Evolutionary conservation across 2,329 filamentous ascomycete species (phyloP).

Genomic region (Venturia pyrina): DNA sequence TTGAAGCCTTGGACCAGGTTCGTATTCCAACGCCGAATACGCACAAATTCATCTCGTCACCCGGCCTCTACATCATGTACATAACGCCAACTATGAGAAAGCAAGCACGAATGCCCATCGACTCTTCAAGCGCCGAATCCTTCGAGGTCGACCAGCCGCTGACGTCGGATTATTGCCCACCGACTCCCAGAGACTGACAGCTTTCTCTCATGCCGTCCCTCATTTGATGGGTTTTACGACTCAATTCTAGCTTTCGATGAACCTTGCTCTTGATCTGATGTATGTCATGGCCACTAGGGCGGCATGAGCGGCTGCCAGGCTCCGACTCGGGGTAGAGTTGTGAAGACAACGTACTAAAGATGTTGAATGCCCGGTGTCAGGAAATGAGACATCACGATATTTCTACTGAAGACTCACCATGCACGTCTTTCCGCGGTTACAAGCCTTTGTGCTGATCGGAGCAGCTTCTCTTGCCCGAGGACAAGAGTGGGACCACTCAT

Average conservation of each 20-base stretch:
- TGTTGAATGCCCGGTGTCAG: neutral
- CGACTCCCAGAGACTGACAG: neutral
- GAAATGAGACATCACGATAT: neutral
- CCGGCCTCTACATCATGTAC: too few species aligned
- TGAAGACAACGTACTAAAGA: neutral
- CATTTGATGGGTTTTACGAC: neutral
- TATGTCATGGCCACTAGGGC: neutral
- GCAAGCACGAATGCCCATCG: too few species aligned
- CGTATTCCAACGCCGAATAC: too few species aligned
- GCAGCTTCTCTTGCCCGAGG: neutral
- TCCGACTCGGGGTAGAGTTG: neutral
- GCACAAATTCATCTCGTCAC: too few species aligned
- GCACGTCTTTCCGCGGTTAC: neutral
- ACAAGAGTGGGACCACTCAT: constrained; percentile 14
- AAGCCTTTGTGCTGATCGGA: neutral
- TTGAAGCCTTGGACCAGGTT: too few species aligned
- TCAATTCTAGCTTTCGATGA: neutral
- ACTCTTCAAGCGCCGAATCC: neutral
- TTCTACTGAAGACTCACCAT: neutral
- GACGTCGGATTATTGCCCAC: neutral
- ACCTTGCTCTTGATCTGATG: neutral
- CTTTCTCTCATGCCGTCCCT: neutral
- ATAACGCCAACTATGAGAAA: too few species aligned
- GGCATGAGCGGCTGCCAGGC: neutral
- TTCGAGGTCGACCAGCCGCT: neutral